phyloP scores from a whole-genome alignment of 371 early-diverging fungal genomes.

The Saksenaea oblongispora region DNA sequence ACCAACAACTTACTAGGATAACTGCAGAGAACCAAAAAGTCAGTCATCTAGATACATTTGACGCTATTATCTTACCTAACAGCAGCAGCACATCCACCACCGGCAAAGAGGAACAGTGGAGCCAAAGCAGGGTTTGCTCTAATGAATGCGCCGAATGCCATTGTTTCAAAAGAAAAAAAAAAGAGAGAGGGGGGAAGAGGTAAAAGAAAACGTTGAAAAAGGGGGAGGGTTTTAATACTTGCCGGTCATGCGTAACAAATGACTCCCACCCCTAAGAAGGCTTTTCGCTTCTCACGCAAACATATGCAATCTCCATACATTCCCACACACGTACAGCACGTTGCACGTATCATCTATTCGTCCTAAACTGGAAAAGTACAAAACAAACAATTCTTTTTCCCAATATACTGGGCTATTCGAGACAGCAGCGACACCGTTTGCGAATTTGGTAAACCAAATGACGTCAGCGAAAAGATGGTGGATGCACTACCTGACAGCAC shows the following conservation, averaged over 20 bases:
- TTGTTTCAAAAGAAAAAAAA: slow-evolving; percentile 14
- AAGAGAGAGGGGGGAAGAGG: slow-evolving; percentile 8
- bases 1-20: slow-evolving; percentile 21
- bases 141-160: slow-evolving; percentile 25
- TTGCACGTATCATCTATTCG: background rate
- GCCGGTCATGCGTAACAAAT: slow-evolving; percentile 1
- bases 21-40: slow-evolving; percentile 1
- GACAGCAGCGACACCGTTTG: no score
- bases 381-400: background rate
- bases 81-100: slow-evolving; percentile 48
- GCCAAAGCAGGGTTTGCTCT: slow-evolving; percentile 43
- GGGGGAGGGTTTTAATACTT: background rate
- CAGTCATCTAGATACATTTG: background rate
- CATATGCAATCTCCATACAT: background rate
- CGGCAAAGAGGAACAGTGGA: slow-evolving; percentile 47
- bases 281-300: background rate
- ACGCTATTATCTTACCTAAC: no score
- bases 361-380: background rate
- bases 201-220: slow-evolving; percentile 6
- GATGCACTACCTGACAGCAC: no score
- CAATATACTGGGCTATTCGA: background rate
- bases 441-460: no score
- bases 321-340: background rate
- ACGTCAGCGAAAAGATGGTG: no score
- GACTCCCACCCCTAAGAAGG: background rate